Conservation (phyloP, 192 early-diverging fungal genomes). For the Coemansia aciculifera region DNA sequence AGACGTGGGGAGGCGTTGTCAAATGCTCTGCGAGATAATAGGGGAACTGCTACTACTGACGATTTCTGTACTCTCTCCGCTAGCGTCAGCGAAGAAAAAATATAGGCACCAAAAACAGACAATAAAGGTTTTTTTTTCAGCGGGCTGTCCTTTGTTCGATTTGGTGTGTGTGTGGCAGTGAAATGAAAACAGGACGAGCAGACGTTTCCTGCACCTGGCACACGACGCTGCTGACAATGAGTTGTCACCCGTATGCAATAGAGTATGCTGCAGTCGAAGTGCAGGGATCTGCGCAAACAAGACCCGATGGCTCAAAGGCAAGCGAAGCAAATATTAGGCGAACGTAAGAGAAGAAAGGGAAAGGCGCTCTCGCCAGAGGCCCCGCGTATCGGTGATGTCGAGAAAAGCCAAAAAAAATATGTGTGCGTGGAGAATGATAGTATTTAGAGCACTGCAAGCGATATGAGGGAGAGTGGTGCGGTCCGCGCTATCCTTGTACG, state of each 20-base stretch:
- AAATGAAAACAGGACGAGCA: constrained; percentile 10
- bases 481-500: not conserved
- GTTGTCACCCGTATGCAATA: constrained; percentile 1
- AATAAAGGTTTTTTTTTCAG: not conserved
- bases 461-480: not conserved
- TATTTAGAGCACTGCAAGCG: not conserved
- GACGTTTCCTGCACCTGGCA: not conserved
- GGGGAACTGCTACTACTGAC: not conserved
- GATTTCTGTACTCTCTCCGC: not conserved
- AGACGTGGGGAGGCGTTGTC: not conserved
- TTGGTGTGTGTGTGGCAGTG: not conserved
- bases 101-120: constrained; percentile 1
- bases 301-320: not conserved
- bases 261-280: not conserved
- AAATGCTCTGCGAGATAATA: not conserved
- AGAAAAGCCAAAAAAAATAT: not conserved
- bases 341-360: not conserved
- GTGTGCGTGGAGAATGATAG: not conserved
- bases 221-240: not conserved
- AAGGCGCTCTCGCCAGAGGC: not conserved
- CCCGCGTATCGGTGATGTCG: not conserved
- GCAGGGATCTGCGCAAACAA: constrained; percentile 2
- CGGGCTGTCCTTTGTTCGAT: not conserved
- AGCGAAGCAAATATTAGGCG: not conserved
- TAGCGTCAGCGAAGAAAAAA: not conserved